A percentile compares a stretch with the other conserved stretches of the same genome.
phyloP scores from a whole-genome alignment of 768 basidiomycete genomes.

The Termitomyces sp. region DNA sequence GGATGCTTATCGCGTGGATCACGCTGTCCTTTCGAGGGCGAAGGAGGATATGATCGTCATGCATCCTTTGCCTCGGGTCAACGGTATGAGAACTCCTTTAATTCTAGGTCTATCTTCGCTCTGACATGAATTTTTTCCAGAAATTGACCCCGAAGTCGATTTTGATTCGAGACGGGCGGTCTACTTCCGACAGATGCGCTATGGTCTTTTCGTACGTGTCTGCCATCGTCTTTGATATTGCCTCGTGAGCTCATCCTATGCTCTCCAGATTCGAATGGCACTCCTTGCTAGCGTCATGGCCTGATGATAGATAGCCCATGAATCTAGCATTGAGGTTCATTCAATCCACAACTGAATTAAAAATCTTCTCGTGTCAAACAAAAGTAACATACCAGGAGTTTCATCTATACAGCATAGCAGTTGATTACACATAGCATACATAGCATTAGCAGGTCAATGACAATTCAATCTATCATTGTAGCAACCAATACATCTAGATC shows the following conservation, averaged over 20 bases:
- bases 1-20: constrained; percentile 90
- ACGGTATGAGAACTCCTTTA: constrained; percentile 44
- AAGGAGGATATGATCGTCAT: constrained; percentile 99
- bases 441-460: neutral
- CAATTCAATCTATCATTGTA: neutral
- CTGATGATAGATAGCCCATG: constrained; percentile 12
- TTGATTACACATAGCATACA: neutral
- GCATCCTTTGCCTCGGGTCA: constrained; percentile 96
- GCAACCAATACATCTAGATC: neutral
- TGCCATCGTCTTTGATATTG: neutral
- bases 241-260: neutral
- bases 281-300: constrained; percentile 61
- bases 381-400: neutral
- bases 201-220: constrained; percentile 89
- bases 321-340: neutral
- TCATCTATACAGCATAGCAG: neutral
- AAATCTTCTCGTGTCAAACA: neutral
- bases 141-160: constrained; percentile 98
- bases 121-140: constrained; percentile 33
- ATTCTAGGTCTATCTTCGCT: neutral
- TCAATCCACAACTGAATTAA: neutral
- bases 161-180: constrained; percentile 91
- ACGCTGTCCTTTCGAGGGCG: constrained; percentile 86
- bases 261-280: constrained; percentile 67
- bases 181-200: constrained; percentile 98